A percentile compares a stretch with the other conserved stretches of the same genome.
Conservation (phyloP, 805 yeast genomes). For the Schwanniomyces occidentalis region DNA sequence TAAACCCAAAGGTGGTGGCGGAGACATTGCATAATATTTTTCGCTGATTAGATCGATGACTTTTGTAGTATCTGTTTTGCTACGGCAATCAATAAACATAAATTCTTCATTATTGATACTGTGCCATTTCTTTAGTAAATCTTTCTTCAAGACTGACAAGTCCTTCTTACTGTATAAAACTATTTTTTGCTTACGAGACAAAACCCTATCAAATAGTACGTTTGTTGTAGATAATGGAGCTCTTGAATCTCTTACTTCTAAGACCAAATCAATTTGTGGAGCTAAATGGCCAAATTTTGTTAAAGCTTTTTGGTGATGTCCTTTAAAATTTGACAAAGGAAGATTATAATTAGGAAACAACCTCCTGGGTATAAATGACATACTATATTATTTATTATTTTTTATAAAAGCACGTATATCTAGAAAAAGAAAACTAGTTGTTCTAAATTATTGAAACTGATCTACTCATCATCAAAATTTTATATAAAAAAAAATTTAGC, state of each 20-base stretch:
- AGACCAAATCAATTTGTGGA: constrained; percentile 76
- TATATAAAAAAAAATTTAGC: neutral
- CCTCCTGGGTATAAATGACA: constrained; percentile 63
- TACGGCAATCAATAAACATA: constrained; percentile 59
- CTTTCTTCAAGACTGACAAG: constrained; percentile 46
- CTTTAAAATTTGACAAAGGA: constrained; percentile 77
- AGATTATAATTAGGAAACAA: constrained; percentile 75
- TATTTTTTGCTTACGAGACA: constrained; percentile 55
- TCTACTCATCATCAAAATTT: no score
- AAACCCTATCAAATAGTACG: constrained; percentile 67
- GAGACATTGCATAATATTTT: constrained; percentile 46
- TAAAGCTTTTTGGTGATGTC: constrained; percentile 85
- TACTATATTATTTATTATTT: constrained; percentile 6
- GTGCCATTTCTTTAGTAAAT: constrained; percentile 36
- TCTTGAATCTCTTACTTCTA: constrained; percentile 86
- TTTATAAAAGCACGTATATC: neutral
- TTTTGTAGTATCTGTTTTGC: constrained; percentile 46
- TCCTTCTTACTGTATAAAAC: constrained; percentile 80
- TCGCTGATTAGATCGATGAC: constrained; percentile 52
- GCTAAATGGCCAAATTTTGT: constrained; percentile 63
- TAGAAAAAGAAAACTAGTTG: neutral
- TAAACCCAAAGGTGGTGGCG: constrained; percentile 80
- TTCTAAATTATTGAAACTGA: neutral
- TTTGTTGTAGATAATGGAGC: constrained; percentile 88
- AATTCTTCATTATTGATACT: constrained; percentile 25